Evolutionary conservation across 305 asterid genomes (phyloP), one percentile per base, ranked within the genome.

Genomic region (Fraxinus angustifolia): DNA sequence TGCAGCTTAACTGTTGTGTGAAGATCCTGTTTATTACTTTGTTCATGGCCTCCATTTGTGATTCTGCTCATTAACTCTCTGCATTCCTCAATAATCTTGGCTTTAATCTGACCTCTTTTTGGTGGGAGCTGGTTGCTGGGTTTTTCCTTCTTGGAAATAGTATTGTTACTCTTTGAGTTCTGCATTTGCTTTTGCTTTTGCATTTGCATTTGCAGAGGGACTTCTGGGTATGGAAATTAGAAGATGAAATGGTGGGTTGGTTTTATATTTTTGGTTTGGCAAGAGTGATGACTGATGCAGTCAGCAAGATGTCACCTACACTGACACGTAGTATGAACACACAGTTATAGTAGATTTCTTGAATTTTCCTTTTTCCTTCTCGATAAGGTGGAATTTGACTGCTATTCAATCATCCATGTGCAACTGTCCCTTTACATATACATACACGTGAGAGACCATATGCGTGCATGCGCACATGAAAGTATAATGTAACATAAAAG

Each of bases 51-150:
- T 34, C 21, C 79, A 72, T 80, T 58, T 3, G 60, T 70, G 17
- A 68, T 12, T 34, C 45, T 78, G 78, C 16, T 34, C 1, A 79
- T 14, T 0, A 38, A 21, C 68, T 79, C 80, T 14, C 53, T 75
- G 4, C 42, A 23, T 1, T 85, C 83, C 36, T 21, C 80, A 8
- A 72, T 1, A 8, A 87, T 83, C 35, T 16, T 79, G 36, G 58
- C 78, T 40, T 65, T 87, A 80, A 87, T 56, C 65, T 83, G 75
- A 28, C 88, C 88, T 71, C 90, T 85, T 70, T 28, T 74, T 17
- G 83, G 87, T 21, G 86, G 88, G 14, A 72, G 81, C 60, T 48
- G 60, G 8, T 16, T 73, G 76, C 35, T 34, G 3, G 6, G 11
- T 6, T 36, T 42, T 26, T 62, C 76, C 31, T 83, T 31, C 14